Evolutionary conservation across 768 basidiomycete species (phyloP), one percentile per base, ranked within the genome.

Genomic region (Lactifluus echinatus): DNA sequence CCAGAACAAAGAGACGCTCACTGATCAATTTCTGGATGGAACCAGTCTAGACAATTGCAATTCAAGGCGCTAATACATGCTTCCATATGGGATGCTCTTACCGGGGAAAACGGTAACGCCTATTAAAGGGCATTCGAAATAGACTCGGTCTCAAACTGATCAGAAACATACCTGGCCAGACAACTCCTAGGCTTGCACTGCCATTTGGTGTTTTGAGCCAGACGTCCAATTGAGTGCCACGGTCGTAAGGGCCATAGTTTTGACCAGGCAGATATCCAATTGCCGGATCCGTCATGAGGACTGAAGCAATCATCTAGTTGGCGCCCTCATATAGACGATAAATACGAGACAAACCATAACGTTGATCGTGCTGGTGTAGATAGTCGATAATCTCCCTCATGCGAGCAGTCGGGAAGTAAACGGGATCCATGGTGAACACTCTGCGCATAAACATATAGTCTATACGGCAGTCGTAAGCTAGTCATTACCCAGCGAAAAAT

Each of bases 221-320:
- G 11, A 87, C 68, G 55, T 82, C 82, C 4, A 70, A 64, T 7
- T 67, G 68, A 1, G 76, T 71, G 4, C 85, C 86, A 26, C 77
- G 75, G 51, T 82, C 73, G 60, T 75, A 87, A 0, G 84, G 67
- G 0, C 68, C 75, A 57, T 85, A 85, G 37, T 67, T 72, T 40
- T 74, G 60, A 19, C 70, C 72, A 0, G 80, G 78, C 4, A 76
- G 62, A 55, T 76, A 79, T 0, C 76, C 82, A 0, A 87, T 75
- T 8, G 85, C 86, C 15, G 85, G 85, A 66, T 87, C 85, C 2
- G 83, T 85, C 86, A 87, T 87, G 37, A 85, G 64, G 28, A 85
- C 83, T 87, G 58, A 12, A 19, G 37, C 24, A 17, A n/a, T 4
- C 46, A 14, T 29, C 29, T 28, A 2, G 17, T 26, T 17, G 42